phyloP scores from a whole-genome alignment of 2,329 filamentous ascomycete genomes.

The Tolypocladium amazonense region DNA sequence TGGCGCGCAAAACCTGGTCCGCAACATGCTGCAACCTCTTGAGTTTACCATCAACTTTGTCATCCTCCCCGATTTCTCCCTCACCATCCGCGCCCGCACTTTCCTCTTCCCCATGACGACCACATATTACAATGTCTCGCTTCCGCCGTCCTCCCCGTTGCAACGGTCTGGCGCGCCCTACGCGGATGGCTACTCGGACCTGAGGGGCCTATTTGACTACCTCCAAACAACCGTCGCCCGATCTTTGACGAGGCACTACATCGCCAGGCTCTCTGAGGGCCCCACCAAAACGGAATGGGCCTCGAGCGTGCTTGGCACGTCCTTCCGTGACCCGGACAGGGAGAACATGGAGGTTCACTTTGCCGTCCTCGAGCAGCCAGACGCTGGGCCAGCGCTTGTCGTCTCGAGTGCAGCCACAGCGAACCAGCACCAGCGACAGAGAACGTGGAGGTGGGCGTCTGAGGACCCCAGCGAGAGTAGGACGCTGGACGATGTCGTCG shows the following conservation, averaged over 20 bases:
- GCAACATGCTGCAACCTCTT: conserved; percentile 29
- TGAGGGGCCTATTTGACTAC: conserved; percentile 34
- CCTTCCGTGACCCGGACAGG: conserved; percentile 16
- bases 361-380: conserved; percentile 12
- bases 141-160: conserved; percentile 25
- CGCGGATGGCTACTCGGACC: conserved; percentile 31
- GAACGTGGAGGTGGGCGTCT: conserved; percentile 20
- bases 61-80: conserved; percentile 30
- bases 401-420: conserved; percentile 10
- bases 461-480: conserved; percentile 6
- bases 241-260: conserved; percentile 24
- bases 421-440: conserved; percentile 6
- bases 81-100: conserved; percentile 34
- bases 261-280: conserved; percentile 12
- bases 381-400: conserved; percentile 8
- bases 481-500: conserved; percentile 13
- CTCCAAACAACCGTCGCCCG: conserved; percentile 31
- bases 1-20: conserved; percentile 33
- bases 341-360: conserved; percentile 21
- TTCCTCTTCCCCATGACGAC: conserved; percentile 30
- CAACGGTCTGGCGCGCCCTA: conserved; percentile 30
- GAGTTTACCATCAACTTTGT: conserved; percentile 31
- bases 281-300: conserved; percentile 12
- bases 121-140: conserved; percentile 33
- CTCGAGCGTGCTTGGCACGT: conserved; percentile 19